These are phyloP conservation scores for Aurinia saxatilis DNA, from an alignment of 345 rosid species.

Conservation along the genomic window DNA sequence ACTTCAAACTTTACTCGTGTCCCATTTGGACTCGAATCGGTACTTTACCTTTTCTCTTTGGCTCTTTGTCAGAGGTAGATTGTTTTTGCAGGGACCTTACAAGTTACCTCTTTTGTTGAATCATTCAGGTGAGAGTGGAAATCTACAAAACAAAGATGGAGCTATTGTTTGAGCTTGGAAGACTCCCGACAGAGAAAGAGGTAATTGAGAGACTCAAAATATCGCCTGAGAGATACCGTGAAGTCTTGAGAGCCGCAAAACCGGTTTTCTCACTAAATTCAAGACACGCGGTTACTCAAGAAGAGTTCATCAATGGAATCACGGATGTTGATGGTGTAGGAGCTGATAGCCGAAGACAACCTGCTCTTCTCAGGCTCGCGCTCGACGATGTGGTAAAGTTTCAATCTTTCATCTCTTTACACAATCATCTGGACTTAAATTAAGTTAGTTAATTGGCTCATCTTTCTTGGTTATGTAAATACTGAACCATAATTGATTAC, in stretches of 20 bases:
- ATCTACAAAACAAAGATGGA: conserved; percentile 68
- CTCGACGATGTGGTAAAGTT: conserved; percentile 86
- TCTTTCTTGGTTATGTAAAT: background rate
- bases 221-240: conserved; percentile 73
- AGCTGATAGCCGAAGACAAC: conserved; percentile 55
- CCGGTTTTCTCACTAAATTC: conserved; percentile 71
- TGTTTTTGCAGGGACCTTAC: background rate
- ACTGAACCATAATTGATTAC: background rate
- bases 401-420: background rate
- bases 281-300: conserved; percentile 66
- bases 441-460: background rate
- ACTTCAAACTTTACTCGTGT: conserved; percentile 77
- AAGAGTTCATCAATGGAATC: conserved; percentile 72
- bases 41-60: conserved; percentile 26
- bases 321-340: conserved; percentile 69
- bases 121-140: conserved; percentile 64
- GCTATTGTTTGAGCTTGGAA: conserved; percentile 52
- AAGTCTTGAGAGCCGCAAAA: conserved; percentile 69
- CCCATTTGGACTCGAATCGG: conserved; percentile 90
- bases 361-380: conserved; percentile 91
- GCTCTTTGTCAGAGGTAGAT: background rate
- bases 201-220: conserved; percentile 53
- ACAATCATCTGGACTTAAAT: background rate
- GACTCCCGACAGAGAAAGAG: conserved; percentile 71
- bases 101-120: conserved; percentile 1